Evolutionary conservation across 2,329 filamentous ascomycete species (phyloP).

Genomic region (Aspergillus calidoustus): DNA sequence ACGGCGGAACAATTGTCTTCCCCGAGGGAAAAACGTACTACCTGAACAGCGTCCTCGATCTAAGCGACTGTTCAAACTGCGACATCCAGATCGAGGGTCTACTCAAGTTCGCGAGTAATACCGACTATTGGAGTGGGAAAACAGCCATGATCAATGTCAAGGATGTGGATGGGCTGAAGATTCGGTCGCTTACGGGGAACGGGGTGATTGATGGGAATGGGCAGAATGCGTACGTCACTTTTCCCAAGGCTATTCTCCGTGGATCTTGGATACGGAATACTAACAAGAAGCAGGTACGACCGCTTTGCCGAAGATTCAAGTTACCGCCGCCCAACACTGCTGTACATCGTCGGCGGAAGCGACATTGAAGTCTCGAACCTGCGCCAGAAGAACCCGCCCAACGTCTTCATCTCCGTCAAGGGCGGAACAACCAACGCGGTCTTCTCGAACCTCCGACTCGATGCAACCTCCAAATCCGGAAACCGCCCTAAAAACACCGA

Average conservation of each 20-base stretch:
- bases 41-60: conserved; percentile 49
- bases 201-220: conserved; percentile 56
- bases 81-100: conserved; percentile 53
- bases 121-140: conserved; percentile 49
- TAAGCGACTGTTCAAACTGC: conserved; percentile 50
- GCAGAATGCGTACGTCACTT: conserved; percentile 41
- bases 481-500: conserved; percentile 50
- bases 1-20: conserved; percentile 52
- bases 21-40: conserved; percentile 48
- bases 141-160: conserved; percentile 47
- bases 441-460: conserved; percentile 46
- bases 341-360: conserved; percentile 46
- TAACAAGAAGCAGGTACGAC: conserved; percentile 35
- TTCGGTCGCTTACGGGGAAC: conserved; percentile 46
- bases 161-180: conserved; percentile 43
- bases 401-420: conserved; percentile 50
- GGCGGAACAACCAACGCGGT: conserved; percentile 41
- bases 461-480: conserved; percentile 44
- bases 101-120: conserved; percentile 45
- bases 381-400: conserved; percentile 49
- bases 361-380: conserved; percentile 46
- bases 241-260: not conserved
- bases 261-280: too few relatives aligned
- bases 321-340: conserved; percentile 48
- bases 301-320: conserved; percentile 44